A percentile compares a stretch with the other conserved stretches of the same genome.
Conservation (phyloP, 306 rosid genomes). For the Adenanthera pavonina region DNA sequence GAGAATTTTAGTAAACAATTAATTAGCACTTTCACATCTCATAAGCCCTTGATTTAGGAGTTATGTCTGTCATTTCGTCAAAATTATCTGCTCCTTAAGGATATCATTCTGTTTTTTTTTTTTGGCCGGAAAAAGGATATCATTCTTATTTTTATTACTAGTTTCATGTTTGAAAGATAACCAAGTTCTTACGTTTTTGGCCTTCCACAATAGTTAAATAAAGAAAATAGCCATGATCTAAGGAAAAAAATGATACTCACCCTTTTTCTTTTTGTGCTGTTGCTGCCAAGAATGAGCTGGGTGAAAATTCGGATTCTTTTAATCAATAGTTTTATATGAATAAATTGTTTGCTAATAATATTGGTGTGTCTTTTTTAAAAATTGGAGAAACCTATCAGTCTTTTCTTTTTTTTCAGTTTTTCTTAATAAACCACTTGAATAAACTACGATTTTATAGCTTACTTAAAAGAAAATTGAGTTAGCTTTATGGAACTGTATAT, state of each 20-base stretch:
- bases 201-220: not conserved
- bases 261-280: not conserved
- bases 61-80: conserved; percentile 51
- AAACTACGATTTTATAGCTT: not conserved
- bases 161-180: not conserved
- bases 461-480: not conserved
- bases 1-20: not conserved
- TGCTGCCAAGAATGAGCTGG: not conserved
- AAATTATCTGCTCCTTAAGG: conserved; percentile 22
- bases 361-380: too few species aligned
- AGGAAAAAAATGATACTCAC: not conserved
- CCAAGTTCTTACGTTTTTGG: not conserved
- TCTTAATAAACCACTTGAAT: not conserved
- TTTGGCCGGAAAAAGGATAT: too few species aligned
- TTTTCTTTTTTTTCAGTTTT: too few species aligned
- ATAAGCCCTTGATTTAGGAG: conserved; percentile 46
- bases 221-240: too few species aligned
- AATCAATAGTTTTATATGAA: too few species aligned
- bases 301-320: too few species aligned
- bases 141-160: too few species aligned
- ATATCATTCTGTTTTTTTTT: not conserved
- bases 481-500: too few species aligned
- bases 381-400: not conserved
- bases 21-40: conserved; percentile 23
- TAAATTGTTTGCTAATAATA: too few species aligned